phyloP scores from a whole-genome alignment of 2,329 filamentous ascomycete genomes.

The Plenodomus tracheiphilus region DNA sequence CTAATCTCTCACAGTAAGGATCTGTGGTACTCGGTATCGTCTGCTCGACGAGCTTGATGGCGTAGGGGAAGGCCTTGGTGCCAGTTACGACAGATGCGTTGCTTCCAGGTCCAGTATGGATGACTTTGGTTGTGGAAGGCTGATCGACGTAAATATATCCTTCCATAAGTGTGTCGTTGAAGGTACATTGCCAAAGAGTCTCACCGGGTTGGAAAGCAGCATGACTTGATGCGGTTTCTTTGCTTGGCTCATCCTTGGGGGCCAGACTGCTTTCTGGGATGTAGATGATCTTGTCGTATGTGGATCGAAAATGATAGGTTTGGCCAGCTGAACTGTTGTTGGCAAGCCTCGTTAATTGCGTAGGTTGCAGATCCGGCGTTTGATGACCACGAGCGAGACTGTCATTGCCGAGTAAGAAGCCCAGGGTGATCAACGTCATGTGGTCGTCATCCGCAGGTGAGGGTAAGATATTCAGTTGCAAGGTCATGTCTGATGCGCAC shows the following conservation, averaged over 20 bases:
- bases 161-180: constrained; percentile 31
- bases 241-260: background rate
- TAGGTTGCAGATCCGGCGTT: constrained; percentile 14
- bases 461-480: constrained; percentile 27
- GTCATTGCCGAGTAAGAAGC: constrained; percentile 4
- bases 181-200: constrained; percentile 30
- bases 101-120: background rate
- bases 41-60: constrained; percentile 28
- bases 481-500: constrained; percentile 18
- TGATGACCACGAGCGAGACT: constrained; percentile 24
- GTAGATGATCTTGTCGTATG: constrained; percentile 28
- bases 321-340: constrained; percentile 1
- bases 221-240: background rate
- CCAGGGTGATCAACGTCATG: constrained; percentile 19
- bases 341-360: constrained; percentile 6
- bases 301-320: constrained; percentile 28
- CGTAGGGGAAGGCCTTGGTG: constrained; percentile 21
- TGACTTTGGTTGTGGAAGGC: background rate
- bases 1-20: constrained; percentile 27
- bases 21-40: constrained; percentile 13
- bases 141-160: constrained; percentile 24
- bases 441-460: constrained; percentile 7
- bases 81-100: background rate
- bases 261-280: constrained; percentile 20
- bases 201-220: constrained; percentile 16